Evolutionary conservation across 2,329 filamentous ascomycete genomes (phyloP).

Genomic region (Graphilbum ipis-grandicollis): DNA sequence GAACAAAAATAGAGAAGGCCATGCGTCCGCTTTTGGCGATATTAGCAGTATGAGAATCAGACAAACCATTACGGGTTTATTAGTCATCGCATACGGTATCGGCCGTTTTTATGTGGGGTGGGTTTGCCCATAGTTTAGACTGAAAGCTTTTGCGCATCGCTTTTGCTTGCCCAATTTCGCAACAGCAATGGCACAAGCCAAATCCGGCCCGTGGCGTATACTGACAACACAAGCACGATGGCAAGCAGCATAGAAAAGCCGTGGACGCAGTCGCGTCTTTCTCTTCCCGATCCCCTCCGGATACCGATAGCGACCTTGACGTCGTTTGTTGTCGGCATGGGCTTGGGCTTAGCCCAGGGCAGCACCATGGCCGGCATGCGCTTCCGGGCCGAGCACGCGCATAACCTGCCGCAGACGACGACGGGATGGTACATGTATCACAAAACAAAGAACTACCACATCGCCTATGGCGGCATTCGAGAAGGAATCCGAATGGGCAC

Average conservation of each 20-base stretch:
- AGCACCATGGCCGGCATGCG: slow-evolving; percentile 58
- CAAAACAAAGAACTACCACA: slow-evolving; percentile 90
- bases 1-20: no score
- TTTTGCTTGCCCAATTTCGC: no score
- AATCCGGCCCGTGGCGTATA: background rate
- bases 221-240: background rate
- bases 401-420: slow-evolving; percentile 69
- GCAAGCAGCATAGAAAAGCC: slow-evolving; percentile 12
- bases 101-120: no score
- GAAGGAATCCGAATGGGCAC: slow-evolving; percentile 63
- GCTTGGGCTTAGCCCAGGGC: slow-evolving; percentile 55
- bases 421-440: slow-evolving; percentile 97
- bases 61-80: no score
- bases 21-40: no score
- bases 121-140: no score
- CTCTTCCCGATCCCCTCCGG: slow-evolving; percentile 46
- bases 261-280: slow-evolving; percentile 29
- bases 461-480: slow-evolving; percentile 57
- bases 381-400: slow-evolving; percentile 91
- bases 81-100: no score
- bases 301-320: slow-evolving; percentile 46
- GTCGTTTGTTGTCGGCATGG: slow-evolving; percentile 51
- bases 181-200: background rate
- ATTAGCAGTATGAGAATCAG: no score
- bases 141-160: no score